These are phyloP conservation scores for Stropharia rugosoannulata DNA, from an alignment of 768 basidiomycete genomes.

Conservation along the genomic window DNA sequence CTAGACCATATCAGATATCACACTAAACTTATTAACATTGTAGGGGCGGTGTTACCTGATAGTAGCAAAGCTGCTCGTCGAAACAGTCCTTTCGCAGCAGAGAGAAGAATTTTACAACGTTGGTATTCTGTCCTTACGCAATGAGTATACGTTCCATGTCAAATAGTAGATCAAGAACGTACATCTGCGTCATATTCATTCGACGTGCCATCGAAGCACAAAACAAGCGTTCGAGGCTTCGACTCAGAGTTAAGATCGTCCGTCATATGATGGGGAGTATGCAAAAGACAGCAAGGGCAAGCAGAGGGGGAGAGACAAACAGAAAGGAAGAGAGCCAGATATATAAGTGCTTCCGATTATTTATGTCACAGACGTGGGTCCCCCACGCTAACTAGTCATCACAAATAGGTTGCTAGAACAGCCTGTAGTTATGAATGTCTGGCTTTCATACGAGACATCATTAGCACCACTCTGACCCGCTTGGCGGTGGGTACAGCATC, in stretches of 20 bases:
- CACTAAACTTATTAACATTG: not conserved
- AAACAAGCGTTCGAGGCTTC: slow-evolving; percentile 35
- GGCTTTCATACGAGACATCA: slow-evolving; percentile 4
- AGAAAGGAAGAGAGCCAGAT: not conserved
- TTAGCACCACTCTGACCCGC: not conserved
- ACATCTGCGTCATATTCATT: slow-evolving; percentile 50
- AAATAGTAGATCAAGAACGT: slow-evolving; percentile 16
- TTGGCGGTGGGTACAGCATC: not conserved
- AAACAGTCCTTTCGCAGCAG: slow-evolving; percentile 62
- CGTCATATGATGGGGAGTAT: not conserved
- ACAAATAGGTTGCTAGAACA: slow-evolving; percentile 4
- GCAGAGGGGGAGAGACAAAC: slow-evolving; percentile 2
- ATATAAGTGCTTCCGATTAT: not conserved
- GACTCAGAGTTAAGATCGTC: not conserved
- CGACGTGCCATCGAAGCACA: slow-evolving; percentile 73
- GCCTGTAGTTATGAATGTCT: slow-evolving; percentile 8
- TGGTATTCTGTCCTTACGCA: slow-evolving; percentile 46
- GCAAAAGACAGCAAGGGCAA: not conserved
- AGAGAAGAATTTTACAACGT: slow-evolving; percentile 68
- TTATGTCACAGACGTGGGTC: not conserved
- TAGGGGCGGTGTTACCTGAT: slow-evolving; percentile 50
- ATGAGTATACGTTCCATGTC: not conserved
- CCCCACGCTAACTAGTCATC: not conserved
- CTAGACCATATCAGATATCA: slow-evolving; percentile 17
- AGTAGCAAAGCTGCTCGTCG: slow-evolving; percentile 63